Evolutionary conservation across 163 green algal genomes (phyloP), one percentile per base, ranked within the genome.

Genomic region (Scenedesmus sp.): DNA sequence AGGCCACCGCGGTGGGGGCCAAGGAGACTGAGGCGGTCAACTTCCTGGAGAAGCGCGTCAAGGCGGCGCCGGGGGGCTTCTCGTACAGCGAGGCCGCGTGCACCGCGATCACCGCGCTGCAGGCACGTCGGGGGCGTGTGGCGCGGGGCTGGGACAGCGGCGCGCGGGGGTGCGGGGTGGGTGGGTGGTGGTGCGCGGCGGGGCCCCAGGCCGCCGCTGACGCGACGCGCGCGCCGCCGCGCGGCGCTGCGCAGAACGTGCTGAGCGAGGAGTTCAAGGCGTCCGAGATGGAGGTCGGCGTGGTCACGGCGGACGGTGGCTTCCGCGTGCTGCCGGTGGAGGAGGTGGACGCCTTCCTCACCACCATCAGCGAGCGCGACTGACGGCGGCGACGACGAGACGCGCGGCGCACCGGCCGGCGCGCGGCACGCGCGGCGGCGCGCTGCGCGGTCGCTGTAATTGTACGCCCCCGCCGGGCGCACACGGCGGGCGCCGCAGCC

Each of bases 21-120:
- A 99, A 99, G 88, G 96, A 99, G 76, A 96, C 96, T 54, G 96
- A 99, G 86, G 94, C 94, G 2, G 93, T 92, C 15, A 99, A 97
- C 78, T 93, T 93, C 72, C 77, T 99, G 60, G 96, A 99, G 88
- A 99, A 99, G 89, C 96, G 97, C 84, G 78, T 98, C 71, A 97
- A 82, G 78, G 74, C 70, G 15, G 56, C 31, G 48, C 74, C 74
- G 5, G 63, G 26, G 5, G 74, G 74, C 33, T 87, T 93, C 42
- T 90, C 18, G 29, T 94, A 93, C 63, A 92, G 97, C 24, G 90
- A 97, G 64, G 89, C 91, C 3, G 89, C 95, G n/a, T 90, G 95
- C 80, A 88, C 88, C 26, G 96, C 95, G 45, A 99, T 99, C 63
- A 67, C 63, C 31, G 63, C 74, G 24, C 63, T 81, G 62, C 74